Conservation (phyloP, 805 yeast species). For the Nakazawaea holstii region DNA sequence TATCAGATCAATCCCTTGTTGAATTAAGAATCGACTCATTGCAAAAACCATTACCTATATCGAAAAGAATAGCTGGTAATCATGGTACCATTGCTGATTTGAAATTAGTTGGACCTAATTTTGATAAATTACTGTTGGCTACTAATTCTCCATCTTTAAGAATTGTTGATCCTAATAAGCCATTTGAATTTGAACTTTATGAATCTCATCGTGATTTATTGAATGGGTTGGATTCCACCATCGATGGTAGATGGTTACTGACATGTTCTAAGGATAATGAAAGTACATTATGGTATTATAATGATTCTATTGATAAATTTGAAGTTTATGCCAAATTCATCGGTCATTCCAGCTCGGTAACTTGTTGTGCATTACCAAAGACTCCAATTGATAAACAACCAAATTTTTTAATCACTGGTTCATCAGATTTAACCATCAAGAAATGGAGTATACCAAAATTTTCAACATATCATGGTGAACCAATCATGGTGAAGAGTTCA, state of each 20-base stretch:
- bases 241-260: slow-evolving; percentile 84
- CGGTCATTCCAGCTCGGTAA: slow-evolving; percentile 86
- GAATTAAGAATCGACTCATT: slow-evolving; percentile 22
- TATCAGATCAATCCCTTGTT: slow-evolving; percentile 80
- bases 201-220: slow-evolving; percentile 86
- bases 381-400: slow-evolving; percentile 44
- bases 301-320: slow-evolving; percentile 34
- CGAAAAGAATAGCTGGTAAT: slow-evolving; percentile 75
- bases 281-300: slow-evolving; percentile 77
- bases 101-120: slow-evolving; percentile 64
- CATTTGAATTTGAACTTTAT: slow-evolving; percentile 56
- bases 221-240: slow-evolving; percentile 70
- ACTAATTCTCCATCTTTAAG: slow-evolving; percentile 90
- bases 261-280: slow-evolving; percentile 88
- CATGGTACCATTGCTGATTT: slow-evolving; percentile 95
- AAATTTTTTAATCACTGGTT: slow-evolving; percentile 70
- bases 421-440: slow-evolving; percentile 79
- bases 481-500: slow-evolving; percentile 47
- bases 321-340: slow-evolving; percentile 54
- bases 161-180: slow-evolving; percentile 57
- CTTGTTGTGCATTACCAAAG: slow-evolving; percentile 74
- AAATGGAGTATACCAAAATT: slow-evolving; percentile 70
- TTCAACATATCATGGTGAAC: slow-evolving; percentile 14
- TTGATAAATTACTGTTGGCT: slow-evolving; percentile 67
- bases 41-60: slow-evolving; percentile 33